Percentiles rank a stretch among this genome's conserved stretches.
phyloP scores from a whole-genome alignment of 306 rosid species.

The Alnus glutinosa region DNA sequence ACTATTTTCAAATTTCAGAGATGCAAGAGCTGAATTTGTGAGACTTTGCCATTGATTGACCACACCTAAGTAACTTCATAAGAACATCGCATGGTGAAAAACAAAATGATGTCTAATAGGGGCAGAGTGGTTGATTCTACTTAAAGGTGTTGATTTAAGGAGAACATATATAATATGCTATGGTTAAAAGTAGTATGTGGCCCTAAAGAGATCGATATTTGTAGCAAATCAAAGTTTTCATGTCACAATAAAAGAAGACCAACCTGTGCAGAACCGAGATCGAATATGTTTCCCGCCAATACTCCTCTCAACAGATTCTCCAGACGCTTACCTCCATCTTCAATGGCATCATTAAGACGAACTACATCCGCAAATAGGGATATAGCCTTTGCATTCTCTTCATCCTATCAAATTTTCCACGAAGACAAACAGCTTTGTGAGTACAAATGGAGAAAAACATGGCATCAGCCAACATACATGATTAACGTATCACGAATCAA shows the following conservation, averaged over 20 bases:
- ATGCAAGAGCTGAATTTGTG: not conserved
- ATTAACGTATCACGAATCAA: no score
- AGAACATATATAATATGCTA: not conserved
- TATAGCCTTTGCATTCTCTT: constrained; percentile 94
- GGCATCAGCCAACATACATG: no score
- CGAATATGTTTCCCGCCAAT: constrained; percentile 96
- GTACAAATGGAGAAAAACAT: constrained; percentile 9
- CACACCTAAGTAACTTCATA: not conserved
- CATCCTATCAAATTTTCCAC: constrained; percentile 58
- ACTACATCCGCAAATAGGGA: constrained; percentile 70
- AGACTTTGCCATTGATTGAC: not conserved
- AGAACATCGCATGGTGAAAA: not conserved
- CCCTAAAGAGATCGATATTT: not conserved
- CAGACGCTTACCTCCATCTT: constrained; percentile 79
- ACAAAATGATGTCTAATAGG: not conserved
- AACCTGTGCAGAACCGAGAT: constrained; percentile 97
- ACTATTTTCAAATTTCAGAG: not conserved
- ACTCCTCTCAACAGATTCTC: constrained; percentile 84
- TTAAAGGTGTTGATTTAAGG: not conserved
- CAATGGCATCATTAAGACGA: constrained; percentile 74
- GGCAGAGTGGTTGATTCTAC: not conserved
- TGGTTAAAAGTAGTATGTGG: not conserved
- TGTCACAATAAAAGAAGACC: constrained; percentile 4
- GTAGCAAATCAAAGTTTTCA: not conserved
- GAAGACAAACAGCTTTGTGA: constrained; percentile 21